Base-by-base conservation (phyloP, 2,329 filamentous ascomycete species). In the Penicillium occitanis region DNA sequence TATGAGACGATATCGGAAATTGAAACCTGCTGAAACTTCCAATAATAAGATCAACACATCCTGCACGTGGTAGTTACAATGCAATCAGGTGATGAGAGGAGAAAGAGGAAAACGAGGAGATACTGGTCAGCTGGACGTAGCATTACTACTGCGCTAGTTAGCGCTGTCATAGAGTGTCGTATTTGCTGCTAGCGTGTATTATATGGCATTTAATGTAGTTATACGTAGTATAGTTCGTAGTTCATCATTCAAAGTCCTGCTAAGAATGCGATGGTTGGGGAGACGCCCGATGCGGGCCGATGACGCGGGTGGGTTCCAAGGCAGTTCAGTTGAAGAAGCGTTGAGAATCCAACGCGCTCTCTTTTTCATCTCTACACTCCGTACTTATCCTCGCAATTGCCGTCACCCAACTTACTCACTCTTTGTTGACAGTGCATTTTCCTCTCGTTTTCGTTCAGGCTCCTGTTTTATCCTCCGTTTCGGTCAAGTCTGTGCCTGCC, bases 321-420 rank as follows among this genome's bases (percentile, higher is more conserved):
- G 57, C 37, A 33, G 37, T 33, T 30, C 35, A 40, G 50, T 33
- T 55, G 64, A 55, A 55, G 64, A 66, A 66, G 59, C 60, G 65
- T 66, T 66, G 65, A 63, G 61, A 60, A 63, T 63, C 61, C 65
- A 66, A 66, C 65, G 22, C 14, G 50, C 64, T 17, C 40, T 30
- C 35, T 19, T 17, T 48, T 42, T 25, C 30, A 28, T 35, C 33
- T 40, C 46, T 28, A 37, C 44, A 37, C 44, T 35, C 25, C 25
- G 25, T 25, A 25, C 30, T 50, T n/a, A 37, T 63, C 42, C 19
- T 42, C 58, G 14, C 64, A 50, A 44, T 40, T 37, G 37, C 30
- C n/a, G 19, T 37, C n/a, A 57, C 30, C 30, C 53, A 57, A 19
- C 33, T 37, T n/a, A 35, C 33, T 37, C 57, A 30, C 22, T 60